Base-by-base conservation (phyloP, 257 asterid species). In the Sherardia arvensis region DNA sequence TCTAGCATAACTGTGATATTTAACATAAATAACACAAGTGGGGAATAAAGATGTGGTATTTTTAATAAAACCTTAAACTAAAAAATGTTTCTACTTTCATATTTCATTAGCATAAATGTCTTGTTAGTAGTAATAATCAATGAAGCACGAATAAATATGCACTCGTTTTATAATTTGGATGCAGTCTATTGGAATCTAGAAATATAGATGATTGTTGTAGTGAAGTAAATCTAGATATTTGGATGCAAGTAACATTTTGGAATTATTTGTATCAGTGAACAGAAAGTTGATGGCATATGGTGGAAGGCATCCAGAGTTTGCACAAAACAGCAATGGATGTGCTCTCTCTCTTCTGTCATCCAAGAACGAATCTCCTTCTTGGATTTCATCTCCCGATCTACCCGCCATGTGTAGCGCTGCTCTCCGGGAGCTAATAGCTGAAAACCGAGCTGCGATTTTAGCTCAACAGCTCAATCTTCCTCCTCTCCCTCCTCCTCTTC, bases 261-360 rank as follows among this genome's bases (percentile, higher is more conserved):
- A 49, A 5, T 1, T 20, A 2, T 1, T 48, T 23, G 5, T 9
- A 49, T 49, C 56, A 53, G 53, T 34, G 49, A 33, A 66, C 7
- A 48, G 58, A n/a, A 64, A 59, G 55, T 21, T 65, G 76, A 55
- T 65, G 49, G 49, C 33, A 33, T 30, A 23, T 58, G 65, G 66
- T 30, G 76, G 77, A 51, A 54, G 68, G 43, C 65, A 68, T n/a
- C 68, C 67, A 5, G 64, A 66, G 66, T 54, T 62, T 5, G 53
- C 69, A 34, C 66, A 30, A 12, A 70, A 47, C 48, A 32, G 65
- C 25, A 43, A 15, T 17, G 82, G 70, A 69, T 61, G 85, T 85
- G 94, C 89, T 85, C 87, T 71, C 89, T 85, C 96, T 85, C 91
- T 80, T 88, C 89, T 88, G 94, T 87, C 94, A 80, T 76, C 85